Percentiles rank a stretch among this genome's conserved stretches.
These are phyloP conservation scores for Coprinopsis marcescibilis DNA, from an alignment of 768 basidiomycete species.

Conservation along the genomic window DNA sequence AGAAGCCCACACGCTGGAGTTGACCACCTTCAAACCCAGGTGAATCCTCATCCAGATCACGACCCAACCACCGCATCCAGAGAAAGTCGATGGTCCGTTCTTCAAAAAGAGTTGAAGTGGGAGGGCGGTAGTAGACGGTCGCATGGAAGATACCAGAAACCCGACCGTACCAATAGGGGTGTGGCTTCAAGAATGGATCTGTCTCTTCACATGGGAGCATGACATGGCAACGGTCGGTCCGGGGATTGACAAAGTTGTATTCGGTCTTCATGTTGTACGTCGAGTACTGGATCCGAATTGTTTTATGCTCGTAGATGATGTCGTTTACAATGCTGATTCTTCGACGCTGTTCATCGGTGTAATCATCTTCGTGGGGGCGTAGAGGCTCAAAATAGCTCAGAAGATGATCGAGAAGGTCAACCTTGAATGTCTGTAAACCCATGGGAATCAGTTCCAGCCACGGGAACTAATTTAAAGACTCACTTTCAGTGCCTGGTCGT, in stretches of 20 bases:
- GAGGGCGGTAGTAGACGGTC: neutral
- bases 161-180: neutral
- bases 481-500: slow-evolving; percentile 19
- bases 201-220: neutral
- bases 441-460: neutral
- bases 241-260: neutral
- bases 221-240: neutral
- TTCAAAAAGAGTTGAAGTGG: neutral
- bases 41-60: neutral
- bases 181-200: neutral
- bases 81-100: neutral
- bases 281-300: neutral
- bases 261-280: neutral
- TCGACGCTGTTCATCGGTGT: slow-evolving; percentile 16
- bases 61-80: neutral
- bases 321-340: slow-evolving; percentile 4
- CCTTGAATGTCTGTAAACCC: slow-evolving; percentile 19
- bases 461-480: neutral
- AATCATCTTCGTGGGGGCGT: slow-evolving; percentile 16
- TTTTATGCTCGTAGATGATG: neutral
- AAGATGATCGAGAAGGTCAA: slow-evolving; percentile 24
- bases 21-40: neutral
- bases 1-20: neutral
- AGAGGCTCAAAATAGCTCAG: slow-evolving; percentile 20
- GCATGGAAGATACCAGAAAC: neutral